Conservation (phyloP, 2,329 filamentous ascomycete genomes). For the Trichoderma sp. region DNA sequence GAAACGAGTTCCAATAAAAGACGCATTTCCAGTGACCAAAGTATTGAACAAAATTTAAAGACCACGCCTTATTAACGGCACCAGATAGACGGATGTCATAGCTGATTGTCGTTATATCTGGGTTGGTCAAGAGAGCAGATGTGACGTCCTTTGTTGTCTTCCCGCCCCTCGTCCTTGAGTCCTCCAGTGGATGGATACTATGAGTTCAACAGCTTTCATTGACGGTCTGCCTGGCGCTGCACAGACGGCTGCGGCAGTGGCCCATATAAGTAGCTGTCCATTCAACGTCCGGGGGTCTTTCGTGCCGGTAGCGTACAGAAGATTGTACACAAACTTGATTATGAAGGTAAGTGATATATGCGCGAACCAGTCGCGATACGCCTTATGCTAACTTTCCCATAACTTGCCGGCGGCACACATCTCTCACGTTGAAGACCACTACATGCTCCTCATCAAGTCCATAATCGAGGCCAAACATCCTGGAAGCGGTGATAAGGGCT, state of each 20-base stretch:
- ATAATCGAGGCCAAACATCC: not conserved
- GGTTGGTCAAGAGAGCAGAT: not conserved
- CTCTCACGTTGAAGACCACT: not conserved
- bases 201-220: no score
- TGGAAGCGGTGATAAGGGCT: not conserved
- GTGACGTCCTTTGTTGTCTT: not conserved
- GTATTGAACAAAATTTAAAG: not conserved
- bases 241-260: not conserved
- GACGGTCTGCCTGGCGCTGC: not conserved
- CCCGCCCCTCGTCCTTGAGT: not conserved
- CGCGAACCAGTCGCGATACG: not conserved
- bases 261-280: not conserved
- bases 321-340: not conserved
- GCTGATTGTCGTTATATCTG: not conserved
- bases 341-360: not conserved
- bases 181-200: not conserved
- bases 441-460: not conserved
- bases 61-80: no score
- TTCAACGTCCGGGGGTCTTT: not conserved
- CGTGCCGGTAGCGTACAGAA: not conserved
- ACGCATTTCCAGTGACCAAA: not conserved
- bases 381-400: not conserved
- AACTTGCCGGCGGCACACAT: constrained; percentile 5
- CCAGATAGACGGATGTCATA: not conserved
- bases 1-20: not conserved